Base-by-base conservation (phyloP, 352 stramenopile genomes). In the Phytopythium cucurbitacearum region DNA sequence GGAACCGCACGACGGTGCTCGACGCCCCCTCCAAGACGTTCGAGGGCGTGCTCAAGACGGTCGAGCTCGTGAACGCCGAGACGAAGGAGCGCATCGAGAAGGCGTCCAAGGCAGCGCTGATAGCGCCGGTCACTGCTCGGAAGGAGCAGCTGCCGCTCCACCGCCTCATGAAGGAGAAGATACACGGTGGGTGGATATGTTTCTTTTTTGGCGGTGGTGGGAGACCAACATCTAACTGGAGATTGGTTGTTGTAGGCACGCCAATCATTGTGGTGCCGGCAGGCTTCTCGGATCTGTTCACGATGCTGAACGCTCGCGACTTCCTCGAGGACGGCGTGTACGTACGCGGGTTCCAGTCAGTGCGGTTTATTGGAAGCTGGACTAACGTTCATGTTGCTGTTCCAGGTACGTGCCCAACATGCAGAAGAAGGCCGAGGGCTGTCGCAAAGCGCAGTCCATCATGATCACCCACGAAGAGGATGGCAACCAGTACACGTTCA, bases 251-350 rank as follows among this genome's bases (percentile, higher is more conserved):
- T 11, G 15, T 48, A 89, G 79, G 84, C 16, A 95, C 79, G 7
- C 85, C 85, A n/a, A 96, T 97, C 51, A 97, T 97, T 67, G 84
- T 97, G 32, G 82, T 97, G 7, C 89, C 89, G 0, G 87, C 86
- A 0, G 85, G 87, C 3, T 89, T 89, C 46, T 94, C 84, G 32
- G 84, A 95, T 47, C 46, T 96, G 43, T 80, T 97, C 34, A 96
- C 85, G 41, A 87, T 97, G 74, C 72, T 94, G 35, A 97, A 97
- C 50, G 82, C 78, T 40, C 86, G 79, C 37, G 89, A 97, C 52
- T 96, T 96, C 56, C 53, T 97, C 7, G 74, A 89, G 38, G 69
- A 95, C 41, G 88, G 88, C 15, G 76, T 89, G 58, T 95, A 80
- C 45, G 73, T 74, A 13, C 8, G 13, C 10, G 15, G 6, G 33